phyloP scores from a whole-genome alignment of 495 filamentous ascomycete species.

The Emericellopsis terricola region DNA sequence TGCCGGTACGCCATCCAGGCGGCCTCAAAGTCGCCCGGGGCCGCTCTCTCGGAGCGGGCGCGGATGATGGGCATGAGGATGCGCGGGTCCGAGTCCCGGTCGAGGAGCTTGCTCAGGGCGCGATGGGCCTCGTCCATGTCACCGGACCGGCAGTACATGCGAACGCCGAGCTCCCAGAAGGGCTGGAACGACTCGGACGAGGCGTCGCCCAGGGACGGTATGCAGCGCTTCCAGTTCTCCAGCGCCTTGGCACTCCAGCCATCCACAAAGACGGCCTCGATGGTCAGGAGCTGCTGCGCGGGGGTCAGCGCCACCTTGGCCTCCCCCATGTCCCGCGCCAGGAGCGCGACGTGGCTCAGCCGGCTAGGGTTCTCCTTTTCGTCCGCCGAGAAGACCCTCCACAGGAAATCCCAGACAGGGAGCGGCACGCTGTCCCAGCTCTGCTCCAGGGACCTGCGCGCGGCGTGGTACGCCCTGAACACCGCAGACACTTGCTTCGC shows the following conservation, averaged over 20 bases:
- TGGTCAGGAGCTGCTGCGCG: constrained; percentile 41
- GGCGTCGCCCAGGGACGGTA: constrained; percentile 29
- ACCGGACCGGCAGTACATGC: constrained; percentile 40
- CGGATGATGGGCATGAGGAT: constrained; percentile 51
- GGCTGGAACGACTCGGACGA: constrained; percentile 26
- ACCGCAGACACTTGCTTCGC: not conserved
- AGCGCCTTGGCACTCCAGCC: constrained; percentile 42
- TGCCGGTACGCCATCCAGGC: constrained; percentile 52
- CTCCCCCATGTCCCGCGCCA: constrained; percentile 43
- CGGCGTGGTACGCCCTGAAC: constrained; percentile 19
- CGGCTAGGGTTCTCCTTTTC: constrained; percentile 28
- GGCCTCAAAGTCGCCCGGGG: constrained; percentile 13
- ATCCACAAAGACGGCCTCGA: constrained; percentile 43
- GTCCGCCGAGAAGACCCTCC: constrained; percentile 24
- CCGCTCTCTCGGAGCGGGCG: constrained; percentile 18
- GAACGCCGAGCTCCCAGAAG: constrained; percentile 53
- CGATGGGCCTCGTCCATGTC: constrained; percentile 45
- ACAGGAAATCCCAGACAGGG: constrained; percentile 36
- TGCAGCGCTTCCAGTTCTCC: constrained; percentile 43
- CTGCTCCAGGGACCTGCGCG: constrained; percentile 22
- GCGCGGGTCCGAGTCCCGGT: constrained; percentile 29
- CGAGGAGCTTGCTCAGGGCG: constrained; percentile 39
- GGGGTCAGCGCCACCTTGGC: constrained; percentile 31
- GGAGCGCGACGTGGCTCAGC: constrained; percentile 36
- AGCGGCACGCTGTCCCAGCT: constrained; percentile 27